A percentile compares a stretch with the other conserved stretches of the same genome.
Conservation (phyloP, 345 rosid genomes). For the Combretum micranthum region DNA sequence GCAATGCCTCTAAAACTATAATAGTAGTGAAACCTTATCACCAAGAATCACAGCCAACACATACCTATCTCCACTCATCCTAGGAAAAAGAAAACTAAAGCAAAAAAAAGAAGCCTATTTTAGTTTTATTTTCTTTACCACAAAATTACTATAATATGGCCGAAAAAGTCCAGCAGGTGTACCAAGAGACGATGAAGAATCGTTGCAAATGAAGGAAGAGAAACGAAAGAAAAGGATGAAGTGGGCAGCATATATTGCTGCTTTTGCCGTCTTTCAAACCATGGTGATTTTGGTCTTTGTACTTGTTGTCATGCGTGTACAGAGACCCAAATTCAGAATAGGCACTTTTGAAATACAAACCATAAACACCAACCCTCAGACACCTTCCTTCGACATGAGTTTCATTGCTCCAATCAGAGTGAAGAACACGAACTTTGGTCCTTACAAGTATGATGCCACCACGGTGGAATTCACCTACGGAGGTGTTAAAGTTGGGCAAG, state of each 20-base stretch:
- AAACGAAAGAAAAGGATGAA: constrained; percentile 16
- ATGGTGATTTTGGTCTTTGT: no score
- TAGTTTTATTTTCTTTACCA: no score
- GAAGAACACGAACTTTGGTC: constrained; percentile 11
- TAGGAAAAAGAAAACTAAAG: no score
- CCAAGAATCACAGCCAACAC: no score
- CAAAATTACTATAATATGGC: background rate
- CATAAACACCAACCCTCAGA: background rate
- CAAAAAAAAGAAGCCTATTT: no score
- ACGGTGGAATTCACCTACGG: constrained; percentile 6
- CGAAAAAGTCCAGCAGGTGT: no score
- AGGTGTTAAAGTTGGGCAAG: background rate
- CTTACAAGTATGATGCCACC: constrained; percentile 7
- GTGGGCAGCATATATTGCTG: constrained; percentile 6
- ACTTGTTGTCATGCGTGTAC: constrained; percentile 4
- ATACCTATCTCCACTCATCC: no score
- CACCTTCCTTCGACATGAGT: constrained; percentile 1
- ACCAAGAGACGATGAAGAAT: constrained; percentile 9
- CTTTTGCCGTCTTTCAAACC: constrained; percentile 7
- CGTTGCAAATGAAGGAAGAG: constrained; percentile 5
- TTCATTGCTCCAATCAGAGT: constrained; percentile 4
- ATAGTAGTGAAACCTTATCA: no score
- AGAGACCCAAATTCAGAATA: constrained; percentile 4
- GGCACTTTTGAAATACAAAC: background rate
- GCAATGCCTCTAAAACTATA: no score